Evolutionary conservation across 352 stramenopile genomes (phyloP).

Genomic region (Thalassiosira mediterranea): DNA sequence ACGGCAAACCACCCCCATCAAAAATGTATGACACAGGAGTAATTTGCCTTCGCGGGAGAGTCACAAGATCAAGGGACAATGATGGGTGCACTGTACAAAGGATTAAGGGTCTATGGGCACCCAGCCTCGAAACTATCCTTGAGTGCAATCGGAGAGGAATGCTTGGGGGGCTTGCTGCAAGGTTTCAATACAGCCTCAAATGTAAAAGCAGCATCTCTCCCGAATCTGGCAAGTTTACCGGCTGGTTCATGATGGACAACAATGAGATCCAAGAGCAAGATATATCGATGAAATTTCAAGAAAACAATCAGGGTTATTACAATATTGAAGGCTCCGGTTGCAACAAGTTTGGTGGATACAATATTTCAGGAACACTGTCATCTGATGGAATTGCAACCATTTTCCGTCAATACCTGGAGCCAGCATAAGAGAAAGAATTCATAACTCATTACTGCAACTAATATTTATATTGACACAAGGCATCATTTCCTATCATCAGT

Average conservation of each 20-base stretch:
- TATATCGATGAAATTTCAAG: slow-evolving; percentile 64
- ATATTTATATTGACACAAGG: no score
- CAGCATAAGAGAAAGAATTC: no score
- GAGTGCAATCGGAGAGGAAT: slow-evolving; percentile 61
- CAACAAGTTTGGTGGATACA: slow-evolving; percentile 78
- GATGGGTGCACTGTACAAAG: slow-evolving; percentile 48
- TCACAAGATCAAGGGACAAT: slow-evolving; percentile 41
- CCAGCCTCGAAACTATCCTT: slow-evolving; percentile 60
- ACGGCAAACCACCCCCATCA: slow-evolving; percentile 44
- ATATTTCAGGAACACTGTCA: slow-evolving; percentile 63
- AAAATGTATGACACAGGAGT: slow-evolving; percentile 51
- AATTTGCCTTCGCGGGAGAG: slow-evolving; percentile 61
- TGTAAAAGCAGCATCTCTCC: slow-evolving; percentile 47
- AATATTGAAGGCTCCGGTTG: slow-evolving; percentile 72
- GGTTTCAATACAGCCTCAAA: slow-evolving; percentile 76
- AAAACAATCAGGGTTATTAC: slow-evolving; percentile 67
- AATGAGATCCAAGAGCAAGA: slow-evolving; percentile 64
- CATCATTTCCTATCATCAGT: no score
- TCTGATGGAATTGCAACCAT: slow-evolving; percentile 68
- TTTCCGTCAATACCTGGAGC: slow-evolving; percentile 57
- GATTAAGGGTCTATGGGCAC: slow-evolving; percentile 67
- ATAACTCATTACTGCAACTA: no score
- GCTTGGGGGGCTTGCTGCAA: slow-evolving; percentile 35
- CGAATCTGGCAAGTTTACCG: slow-evolving; percentile 64
- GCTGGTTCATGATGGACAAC: slow-evolving; percentile 65